Conservation (phyloP, 345 rosid genomes). For the Anacardium occidentale region DNA sequence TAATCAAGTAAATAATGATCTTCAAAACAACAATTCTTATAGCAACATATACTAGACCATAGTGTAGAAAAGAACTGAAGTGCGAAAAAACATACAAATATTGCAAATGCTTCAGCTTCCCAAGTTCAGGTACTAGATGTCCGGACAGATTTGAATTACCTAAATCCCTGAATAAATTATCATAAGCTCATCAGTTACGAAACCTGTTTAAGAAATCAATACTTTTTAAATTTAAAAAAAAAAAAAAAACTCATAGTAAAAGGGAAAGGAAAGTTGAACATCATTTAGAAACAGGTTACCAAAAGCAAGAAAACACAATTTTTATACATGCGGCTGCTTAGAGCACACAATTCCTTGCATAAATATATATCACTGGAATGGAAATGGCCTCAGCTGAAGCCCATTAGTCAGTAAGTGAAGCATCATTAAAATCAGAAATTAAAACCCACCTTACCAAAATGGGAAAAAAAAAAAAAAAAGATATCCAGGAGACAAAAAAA, state of each 20-base stretch:
- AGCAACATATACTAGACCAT: constrained; percentile 7
- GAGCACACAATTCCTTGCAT: no score
- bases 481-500: neutral
- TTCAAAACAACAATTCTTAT: neutral
- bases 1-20: neutral
- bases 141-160: constrained; percentile 92
- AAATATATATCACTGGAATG: no score
- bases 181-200: no score
- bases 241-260: no score
- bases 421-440: neutral
- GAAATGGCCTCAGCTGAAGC: no score
- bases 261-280: no score
- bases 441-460: neutral
- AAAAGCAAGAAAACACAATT: no score
- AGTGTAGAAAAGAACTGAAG: neutral
- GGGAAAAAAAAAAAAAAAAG: neutral
- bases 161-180: constrained; percentile 64
- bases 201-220: no score
- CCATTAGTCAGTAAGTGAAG: no score
- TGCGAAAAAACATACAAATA: constrained; percentile 68
- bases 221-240: no score
- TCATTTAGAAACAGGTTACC: no score
- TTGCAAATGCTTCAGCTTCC: constrained; percentile 84
- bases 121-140: constrained; percentile 82
- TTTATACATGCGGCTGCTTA: no score